A percentile compares a stretch with the other conserved stretches of the same genome.
Conservation (phyloP, 768 basidiomycete species). For the Gelatoporia subvermispora region DNA sequence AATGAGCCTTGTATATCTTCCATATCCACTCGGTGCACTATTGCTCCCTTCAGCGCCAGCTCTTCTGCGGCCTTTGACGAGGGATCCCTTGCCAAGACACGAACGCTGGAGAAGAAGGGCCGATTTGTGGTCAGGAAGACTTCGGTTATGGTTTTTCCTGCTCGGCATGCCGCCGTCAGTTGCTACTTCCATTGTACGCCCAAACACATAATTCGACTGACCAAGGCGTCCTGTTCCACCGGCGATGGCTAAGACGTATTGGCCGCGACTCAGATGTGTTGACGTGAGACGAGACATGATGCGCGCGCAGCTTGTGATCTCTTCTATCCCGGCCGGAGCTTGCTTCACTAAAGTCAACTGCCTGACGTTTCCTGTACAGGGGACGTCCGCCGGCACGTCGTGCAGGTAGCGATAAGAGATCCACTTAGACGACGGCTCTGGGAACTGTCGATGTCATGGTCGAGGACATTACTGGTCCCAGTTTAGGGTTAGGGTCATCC, state of each 20-base stretch:
- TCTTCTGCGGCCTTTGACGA: constrained; percentile 5
- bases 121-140: constrained; percentile 10
- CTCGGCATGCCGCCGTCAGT: not conserved
- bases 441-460: too few species aligned
- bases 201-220: too few species aligned
- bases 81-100: constrained; percentile 12
- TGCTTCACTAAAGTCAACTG: too few species aligned
- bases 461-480: too few species aligned
- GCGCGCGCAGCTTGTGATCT: too few species aligned
- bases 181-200: too few species aligned
- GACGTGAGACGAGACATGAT: not conserved
- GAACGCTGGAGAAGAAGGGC: constrained; percentile 11
- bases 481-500: too few species aligned
- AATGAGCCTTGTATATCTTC: constrained; percentile 1
- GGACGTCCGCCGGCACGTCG: too few species aligned
- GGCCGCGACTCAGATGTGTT: not conserved
- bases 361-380: too few species aligned
- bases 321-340: too few species aligned
- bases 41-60: constrained; percentile 13
- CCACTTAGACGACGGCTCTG: too few species aligned
- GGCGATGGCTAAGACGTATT: constrained; percentile 1
- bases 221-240: constrained; percentile 3
- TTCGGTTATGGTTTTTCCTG: constrained; percentile 6
- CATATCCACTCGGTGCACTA: constrained; percentile 6
- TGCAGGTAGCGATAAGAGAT: too few species aligned